Percentiles rank a stretch among this genome's conserved stretches.
Conservation (phyloP, 2,329 filamentous ascomycete genomes). For the Scedosporium aurantiacum region DNA sequence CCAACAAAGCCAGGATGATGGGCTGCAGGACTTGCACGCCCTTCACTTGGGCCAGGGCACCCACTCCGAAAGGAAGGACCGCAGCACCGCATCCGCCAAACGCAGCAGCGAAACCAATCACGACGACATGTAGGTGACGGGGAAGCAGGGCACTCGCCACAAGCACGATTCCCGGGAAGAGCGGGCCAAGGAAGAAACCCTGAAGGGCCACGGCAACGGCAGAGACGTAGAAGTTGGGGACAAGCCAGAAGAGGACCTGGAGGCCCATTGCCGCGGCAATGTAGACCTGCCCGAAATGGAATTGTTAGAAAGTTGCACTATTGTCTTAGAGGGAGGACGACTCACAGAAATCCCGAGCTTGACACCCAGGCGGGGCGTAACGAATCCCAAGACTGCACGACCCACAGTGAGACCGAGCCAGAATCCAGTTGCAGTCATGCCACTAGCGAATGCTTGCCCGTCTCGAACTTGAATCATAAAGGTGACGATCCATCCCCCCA, state of each 20-base stretch:
- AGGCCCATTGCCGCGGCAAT: constrained; percentile 51
- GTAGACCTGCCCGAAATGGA: constrained; percentile 30
- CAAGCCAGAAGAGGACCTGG: constrained; percentile 69
- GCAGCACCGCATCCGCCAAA: constrained; percentile 65
- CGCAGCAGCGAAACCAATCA: constrained; percentile 67
- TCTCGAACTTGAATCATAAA: constrained; percentile 76
- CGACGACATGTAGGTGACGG: constrained; percentile 60
- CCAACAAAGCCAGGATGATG: constrained; percentile 40
- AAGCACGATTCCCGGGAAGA: constrained; percentile 65
- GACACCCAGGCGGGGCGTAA: constrained; percentile 65
- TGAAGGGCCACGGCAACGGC: constrained; percentile 60
- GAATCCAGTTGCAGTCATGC: constrained; percentile 68
- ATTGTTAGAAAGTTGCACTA: background rate
- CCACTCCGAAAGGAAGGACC: constrained; percentile 53
- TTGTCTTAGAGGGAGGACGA: constrained; percentile 21
- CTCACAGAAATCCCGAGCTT: constrained; percentile 44
- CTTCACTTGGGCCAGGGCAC: constrained; percentile 48
- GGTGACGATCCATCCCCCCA: constrained; percentile 69
- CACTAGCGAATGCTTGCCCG: constrained; percentile 58
- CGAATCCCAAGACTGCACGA: constrained; percentile 60
- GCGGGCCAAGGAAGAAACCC: constrained; percentile 69
- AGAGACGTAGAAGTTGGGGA: constrained; percentile 64
- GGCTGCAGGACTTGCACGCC: constrained; percentile 47
- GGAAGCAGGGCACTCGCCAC: constrained; percentile 60
- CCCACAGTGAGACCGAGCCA: constrained; percentile 76